Percentiles rank a stretch among this genome's conserved stretches.
phyloP scores from a whole-genome alignment of 176 grass and related monocot genomes.

The Aegilops tauschii region DNA sequence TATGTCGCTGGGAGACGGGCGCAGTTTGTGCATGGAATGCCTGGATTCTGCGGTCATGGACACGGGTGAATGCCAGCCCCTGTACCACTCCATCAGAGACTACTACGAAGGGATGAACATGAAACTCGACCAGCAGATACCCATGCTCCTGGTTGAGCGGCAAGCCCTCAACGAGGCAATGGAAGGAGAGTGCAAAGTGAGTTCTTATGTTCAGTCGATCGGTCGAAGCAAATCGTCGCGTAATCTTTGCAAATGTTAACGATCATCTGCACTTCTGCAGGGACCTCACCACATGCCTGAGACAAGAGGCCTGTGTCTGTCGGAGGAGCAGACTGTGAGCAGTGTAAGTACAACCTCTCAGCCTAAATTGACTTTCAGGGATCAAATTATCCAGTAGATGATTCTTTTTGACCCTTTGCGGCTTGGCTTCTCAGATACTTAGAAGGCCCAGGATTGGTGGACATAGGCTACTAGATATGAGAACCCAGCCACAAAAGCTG shows the following conservation, averaged over 20 bases:
- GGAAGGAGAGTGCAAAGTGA: conserved; percentile 92
- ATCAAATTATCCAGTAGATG: neutral
- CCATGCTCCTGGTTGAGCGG: conserved; percentile 94
- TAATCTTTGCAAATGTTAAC: neutral
- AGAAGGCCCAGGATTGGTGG: conserved; percentile 72
- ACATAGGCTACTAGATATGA: conserved; percentile 72
- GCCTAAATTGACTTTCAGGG: neutral
- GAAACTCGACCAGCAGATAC: conserved; percentile 97
- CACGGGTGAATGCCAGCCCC: conserved; percentile 79
- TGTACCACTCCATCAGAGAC: conserved; percentile 91
- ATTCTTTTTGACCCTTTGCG: neutral
- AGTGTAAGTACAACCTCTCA: conserved; percentile 60
- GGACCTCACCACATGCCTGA: conserved; percentile 89
- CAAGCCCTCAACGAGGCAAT: conserved; percentile 97
- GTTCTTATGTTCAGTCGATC: neutral
- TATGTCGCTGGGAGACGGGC: conserved; percentile 74
- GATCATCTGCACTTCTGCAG: conserved; percentile 32
- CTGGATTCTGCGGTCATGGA: conserved; percentile 88
- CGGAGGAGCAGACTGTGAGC: conserved; percentile 88
- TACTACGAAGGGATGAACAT: conserved; percentile 98
- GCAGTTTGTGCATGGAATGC: conserved; percentile 87
- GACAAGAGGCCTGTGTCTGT: conserved; percentile 91
- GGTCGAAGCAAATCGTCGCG: neutral
- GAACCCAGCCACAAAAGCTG: conserved; percentile 74
- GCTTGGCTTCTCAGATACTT: conserved; percentile 53